A percentile compares a stretch with the other conserved stretches of the same genome.
phyloP scores from a whole-genome alignment of 2,329 filamentous ascomycete species.

The Aspergillus vadensis region DNA sequence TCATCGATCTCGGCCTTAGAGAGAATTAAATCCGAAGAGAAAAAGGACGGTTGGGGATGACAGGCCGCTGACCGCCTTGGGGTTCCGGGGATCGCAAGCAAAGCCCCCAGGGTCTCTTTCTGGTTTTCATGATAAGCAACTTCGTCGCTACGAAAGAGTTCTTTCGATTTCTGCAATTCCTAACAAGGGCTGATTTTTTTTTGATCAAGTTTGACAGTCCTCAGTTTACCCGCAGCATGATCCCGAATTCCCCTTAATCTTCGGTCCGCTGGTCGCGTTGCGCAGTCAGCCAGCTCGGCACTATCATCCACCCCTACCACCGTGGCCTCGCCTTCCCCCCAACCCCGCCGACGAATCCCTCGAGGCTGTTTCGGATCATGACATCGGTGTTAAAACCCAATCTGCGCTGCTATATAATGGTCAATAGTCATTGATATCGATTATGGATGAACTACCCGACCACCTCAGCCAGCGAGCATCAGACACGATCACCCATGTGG shows the following conservation, averaged over 20 bases:
- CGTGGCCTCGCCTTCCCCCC: not conserved
- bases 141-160: not conserved
- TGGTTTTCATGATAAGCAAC: not conserved
- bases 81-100: not conserved
- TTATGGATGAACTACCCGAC: constrained; percentile 4
- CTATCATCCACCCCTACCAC: constrained; percentile 8
- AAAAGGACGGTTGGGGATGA: not conserved
- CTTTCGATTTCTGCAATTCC: not conserved
- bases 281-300: constrained; percentile 5
- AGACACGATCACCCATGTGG: not conserved
- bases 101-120: not conserved
- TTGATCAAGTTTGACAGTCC: not conserved
- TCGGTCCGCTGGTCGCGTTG: constrained; percentile 1
- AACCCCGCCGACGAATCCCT: not conserved
- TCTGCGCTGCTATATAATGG: constrained; percentile 6
- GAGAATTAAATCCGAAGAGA: not conserved
- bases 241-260: not conserved
- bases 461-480: not conserved
- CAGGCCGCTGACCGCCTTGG: not conserved
- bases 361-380: not conserved
- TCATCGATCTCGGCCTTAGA: not conserved
- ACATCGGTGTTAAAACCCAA: not conserved
- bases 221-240: not conserved
- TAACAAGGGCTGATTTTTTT: not conserved
- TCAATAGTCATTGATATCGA: not conserved